Conservation (phyloP, 1,284 basidiomycete genomes). For the Moesziomyces antarcticus region DNA sequence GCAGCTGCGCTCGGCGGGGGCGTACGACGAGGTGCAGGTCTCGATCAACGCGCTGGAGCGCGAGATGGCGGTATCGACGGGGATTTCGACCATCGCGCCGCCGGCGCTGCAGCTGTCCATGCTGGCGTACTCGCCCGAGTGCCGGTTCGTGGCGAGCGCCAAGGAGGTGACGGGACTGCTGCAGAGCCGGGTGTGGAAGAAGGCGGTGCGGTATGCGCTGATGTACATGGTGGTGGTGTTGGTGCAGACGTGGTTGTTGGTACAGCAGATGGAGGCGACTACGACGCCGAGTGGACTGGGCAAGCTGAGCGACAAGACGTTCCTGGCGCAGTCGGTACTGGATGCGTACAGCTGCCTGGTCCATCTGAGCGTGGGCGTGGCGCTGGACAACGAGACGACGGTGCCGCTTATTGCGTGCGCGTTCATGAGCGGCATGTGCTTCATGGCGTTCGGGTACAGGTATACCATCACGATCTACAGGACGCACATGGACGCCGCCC, state of each 20-base stretch:
- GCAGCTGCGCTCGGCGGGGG: conserved; percentile 55
- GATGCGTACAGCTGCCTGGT: conserved; percentile 57
- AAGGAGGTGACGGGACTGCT: conserved; percentile 34
- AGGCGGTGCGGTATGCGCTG: conserved; percentile 55
- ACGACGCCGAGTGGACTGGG: conserved; percentile 55
- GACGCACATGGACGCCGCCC: conserved; percentile 29
- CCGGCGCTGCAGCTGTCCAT: conserved; percentile 48
- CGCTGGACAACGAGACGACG: conserved; percentile 40
- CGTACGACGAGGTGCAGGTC: conserved; percentile 10
- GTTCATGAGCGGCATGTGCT: conserved; percentile 41
- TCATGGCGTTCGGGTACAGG: conserved; percentile 41
- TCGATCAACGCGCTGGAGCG: conserved; percentile 60
- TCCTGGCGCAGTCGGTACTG: conserved; percentile 56
- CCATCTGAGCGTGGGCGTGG: conserved; percentile 38
- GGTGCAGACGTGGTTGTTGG: conserved; percentile 55
- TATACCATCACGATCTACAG: conserved; percentile 37
- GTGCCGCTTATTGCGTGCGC: conserved; percentile 34
- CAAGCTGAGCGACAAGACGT: conserved; percentile 56
- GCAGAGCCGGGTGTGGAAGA: conserved; percentile 56
- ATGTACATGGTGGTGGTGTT: conserved; percentile 54
- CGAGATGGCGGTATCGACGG: conserved; percentile 56
- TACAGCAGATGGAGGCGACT: conserved; percentile 66
- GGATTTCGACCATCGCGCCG: conserved; percentile 45
- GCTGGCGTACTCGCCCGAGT: conserved; percentile 62
- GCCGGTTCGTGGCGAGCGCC: conserved; percentile 60